Evolutionary conservation across 108 stramenopile species (phyloP), one percentile per base, ranked within the genome.

Genomic region (Stephanodiscus triporus): DNA sequence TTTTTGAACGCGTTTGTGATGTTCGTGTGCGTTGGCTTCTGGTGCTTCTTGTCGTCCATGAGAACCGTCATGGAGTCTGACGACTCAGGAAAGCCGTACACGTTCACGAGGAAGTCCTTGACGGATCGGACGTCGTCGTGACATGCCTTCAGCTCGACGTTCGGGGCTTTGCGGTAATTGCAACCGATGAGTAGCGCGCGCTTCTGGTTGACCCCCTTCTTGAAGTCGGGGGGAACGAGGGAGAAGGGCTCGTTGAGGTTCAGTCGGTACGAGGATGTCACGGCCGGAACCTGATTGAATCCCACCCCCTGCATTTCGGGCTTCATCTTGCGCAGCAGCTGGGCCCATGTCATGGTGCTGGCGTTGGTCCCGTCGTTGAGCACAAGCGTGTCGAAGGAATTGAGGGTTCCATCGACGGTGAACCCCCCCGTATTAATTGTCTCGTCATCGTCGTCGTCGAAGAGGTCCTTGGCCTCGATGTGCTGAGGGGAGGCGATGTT

Each of bases 31-130:
- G 93, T 92, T n/a, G 93, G 93, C 16, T 75, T 68, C 68, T 73
- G 73, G 74, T 95, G 93, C 16, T 76, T 48, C 16, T 78, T 87
- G 73, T 95, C 93, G 76, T 95, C 93, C 63, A 11, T 70, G 19
- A 95, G 81, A 36, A 92, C 76, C 4, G 89, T 92, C 93, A 95
- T 92, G 58, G 60, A 57, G 27, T 89, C 90, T 4, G 81, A 68
- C 26, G 65, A 65, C 53, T 95, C 93, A 4, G 91, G 64, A 69
- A 95, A 95, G 38, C 91, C 91, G 61, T 92, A 89, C 19, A 95
- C 91, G 70, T 91, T 95, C 30, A 95, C 91, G 70, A 95, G 85
- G 60, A 91, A 92, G 60, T 95, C 93, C 83, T 94, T 92, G 76
- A 94, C 9, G 9, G 91, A 91, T 60, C 88, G 81, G 20, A 95